Evolutionary conservation across 208 protist species (phyloP).

Genomic region (Naegleria lovaniensis): DNA sequence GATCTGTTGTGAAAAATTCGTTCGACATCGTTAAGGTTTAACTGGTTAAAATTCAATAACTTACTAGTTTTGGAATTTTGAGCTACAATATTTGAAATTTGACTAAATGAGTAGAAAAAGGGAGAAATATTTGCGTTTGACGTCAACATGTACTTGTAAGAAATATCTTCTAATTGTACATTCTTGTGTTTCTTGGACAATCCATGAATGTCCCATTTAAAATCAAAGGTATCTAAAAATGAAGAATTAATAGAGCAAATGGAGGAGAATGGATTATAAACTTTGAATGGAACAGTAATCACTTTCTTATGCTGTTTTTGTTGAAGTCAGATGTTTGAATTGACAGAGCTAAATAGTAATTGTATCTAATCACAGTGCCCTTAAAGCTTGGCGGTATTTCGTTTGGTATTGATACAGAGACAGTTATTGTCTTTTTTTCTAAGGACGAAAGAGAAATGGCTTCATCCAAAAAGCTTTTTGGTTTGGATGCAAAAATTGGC

Average conservation of each 20-base stretch:
- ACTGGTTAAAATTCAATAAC: neutral
- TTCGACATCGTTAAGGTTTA: neutral
- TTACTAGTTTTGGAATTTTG: neutral
- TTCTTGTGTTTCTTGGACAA: no score
- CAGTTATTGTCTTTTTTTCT: neutral
- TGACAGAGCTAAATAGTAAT: neutral
- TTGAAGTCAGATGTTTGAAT: neutral
- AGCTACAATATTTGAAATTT: neutral
- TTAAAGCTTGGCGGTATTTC: slow-evolving; percentile 13
- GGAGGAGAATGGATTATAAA: neutral
- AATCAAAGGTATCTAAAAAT: neutral
- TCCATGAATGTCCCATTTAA: neutral
- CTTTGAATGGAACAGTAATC: neutral
- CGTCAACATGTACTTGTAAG: neutral
- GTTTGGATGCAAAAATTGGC: neutral
- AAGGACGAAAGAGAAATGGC: neutral
- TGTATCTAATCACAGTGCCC: neutral
- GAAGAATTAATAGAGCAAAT: neutral
- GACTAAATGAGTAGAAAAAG: slow-evolving; percentile 15
- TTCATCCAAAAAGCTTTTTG: neutral
- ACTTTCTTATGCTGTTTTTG: neutral
- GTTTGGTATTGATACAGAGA: neutral
- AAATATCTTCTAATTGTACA: neutral
- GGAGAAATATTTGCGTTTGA: neutral
- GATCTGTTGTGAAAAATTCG: neutral